Conservation (phyloP, 2,329 filamentous ascomycete genomes). For the Ceratocystis variospora region DNA sequence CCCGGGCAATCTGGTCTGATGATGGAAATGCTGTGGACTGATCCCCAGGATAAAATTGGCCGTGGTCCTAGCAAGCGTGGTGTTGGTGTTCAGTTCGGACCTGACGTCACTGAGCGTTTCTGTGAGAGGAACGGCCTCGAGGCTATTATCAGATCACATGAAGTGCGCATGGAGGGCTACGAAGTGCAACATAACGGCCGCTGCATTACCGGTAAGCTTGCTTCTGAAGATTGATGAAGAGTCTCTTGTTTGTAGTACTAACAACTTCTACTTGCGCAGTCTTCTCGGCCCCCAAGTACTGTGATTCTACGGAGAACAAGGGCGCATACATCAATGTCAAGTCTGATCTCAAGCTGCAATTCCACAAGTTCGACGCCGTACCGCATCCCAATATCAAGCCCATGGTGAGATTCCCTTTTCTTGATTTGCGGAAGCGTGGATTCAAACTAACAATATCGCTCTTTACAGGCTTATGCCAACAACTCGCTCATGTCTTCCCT, state of each 20-base stretch:
- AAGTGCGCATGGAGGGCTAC: conserved; percentile 98
- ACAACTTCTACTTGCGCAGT: conserved; percentile 36
- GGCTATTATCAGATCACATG: conserved; percentile 91
- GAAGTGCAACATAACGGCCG: conserved; percentile 91
- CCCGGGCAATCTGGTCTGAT: conserved; percentile 88
- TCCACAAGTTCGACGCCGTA: conserved; percentile 89
- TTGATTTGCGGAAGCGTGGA: neutral
- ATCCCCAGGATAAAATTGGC: conserved; percentile 74
- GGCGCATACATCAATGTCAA: conserved; percentile 97
- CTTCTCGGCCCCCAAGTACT: conserved; percentile 95
- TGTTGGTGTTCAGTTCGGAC: conserved; percentile 91
- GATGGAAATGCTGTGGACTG: conserved; percentile 99
- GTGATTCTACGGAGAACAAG: conserved; percentile 94
- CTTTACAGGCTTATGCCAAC: conserved; percentile 60
- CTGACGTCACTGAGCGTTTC: conserved; percentile 90
- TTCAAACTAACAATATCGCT: neutral
- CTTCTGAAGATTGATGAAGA: neutral
- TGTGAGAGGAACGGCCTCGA: conserved; percentile 92
- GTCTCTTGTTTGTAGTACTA: neutral
- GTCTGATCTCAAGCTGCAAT: conserved; percentile 79
- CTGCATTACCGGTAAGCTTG: conserved; percentile 69
- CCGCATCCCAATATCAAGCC: conserved; percentile 91
- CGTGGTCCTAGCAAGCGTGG: conserved; percentile 92
- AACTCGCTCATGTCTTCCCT: conserved; percentile 56
- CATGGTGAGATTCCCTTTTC: conserved; percentile 46